A percentile compares a stretch with the other conserved stretches of the same genome.
These are phyloP conservation scores for Peniophora sp. DNA, from an alignment of 1,284 basidiomycete species.

Conservation along the genomic window DNA sequence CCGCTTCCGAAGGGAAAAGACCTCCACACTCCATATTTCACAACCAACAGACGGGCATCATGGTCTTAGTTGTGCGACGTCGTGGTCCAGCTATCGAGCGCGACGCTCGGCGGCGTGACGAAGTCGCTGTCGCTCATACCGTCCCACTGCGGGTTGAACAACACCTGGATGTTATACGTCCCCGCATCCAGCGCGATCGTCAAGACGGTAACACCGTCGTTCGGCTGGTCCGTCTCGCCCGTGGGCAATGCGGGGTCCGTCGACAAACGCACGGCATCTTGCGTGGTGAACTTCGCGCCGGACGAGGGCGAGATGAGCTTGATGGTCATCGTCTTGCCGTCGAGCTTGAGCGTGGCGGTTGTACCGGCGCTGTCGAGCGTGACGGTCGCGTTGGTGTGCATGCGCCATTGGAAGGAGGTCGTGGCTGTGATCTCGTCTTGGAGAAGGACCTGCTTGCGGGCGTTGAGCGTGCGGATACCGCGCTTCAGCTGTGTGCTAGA, in stretches of 20 bases:
- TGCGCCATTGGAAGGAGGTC: constrained; percentile 76
- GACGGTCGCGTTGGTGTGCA: constrained; percentile 87
- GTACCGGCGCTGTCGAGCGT: constrained; percentile 40
- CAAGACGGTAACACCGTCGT: constrained; percentile 76
- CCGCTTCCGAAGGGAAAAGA: too few species aligned
- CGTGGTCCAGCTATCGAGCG: constrained; percentile 62
- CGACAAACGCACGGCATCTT: constrained; percentile 41
- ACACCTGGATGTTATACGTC: constrained; percentile 65
- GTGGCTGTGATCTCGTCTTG: constrained; percentile 79
- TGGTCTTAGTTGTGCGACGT: constrained; percentile 53
- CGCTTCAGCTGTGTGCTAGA: constrained; percentile 64
- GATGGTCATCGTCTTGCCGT: constrained; percentile 43
- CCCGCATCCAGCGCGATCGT: constrained; percentile 68
- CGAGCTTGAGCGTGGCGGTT: constrained; percentile 59
- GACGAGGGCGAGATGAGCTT: constrained; percentile 48
- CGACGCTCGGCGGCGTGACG: constrained; percentile 58
- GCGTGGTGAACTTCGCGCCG: constrained; percentile 48
- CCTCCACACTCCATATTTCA: too few species aligned
- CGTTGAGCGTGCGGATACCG: constrained; percentile 84
- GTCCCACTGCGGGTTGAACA: constrained; percentile 84
- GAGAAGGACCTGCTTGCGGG: constrained; percentile 81
- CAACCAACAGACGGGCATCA: background rate
- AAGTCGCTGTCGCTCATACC: constrained; percentile 50
- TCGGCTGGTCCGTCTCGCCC: constrained; percentile 56
- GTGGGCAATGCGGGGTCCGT: constrained; percentile 57